Conservation (phyloP, 139 green algal species). For the Gonium pectorale region DNA sequence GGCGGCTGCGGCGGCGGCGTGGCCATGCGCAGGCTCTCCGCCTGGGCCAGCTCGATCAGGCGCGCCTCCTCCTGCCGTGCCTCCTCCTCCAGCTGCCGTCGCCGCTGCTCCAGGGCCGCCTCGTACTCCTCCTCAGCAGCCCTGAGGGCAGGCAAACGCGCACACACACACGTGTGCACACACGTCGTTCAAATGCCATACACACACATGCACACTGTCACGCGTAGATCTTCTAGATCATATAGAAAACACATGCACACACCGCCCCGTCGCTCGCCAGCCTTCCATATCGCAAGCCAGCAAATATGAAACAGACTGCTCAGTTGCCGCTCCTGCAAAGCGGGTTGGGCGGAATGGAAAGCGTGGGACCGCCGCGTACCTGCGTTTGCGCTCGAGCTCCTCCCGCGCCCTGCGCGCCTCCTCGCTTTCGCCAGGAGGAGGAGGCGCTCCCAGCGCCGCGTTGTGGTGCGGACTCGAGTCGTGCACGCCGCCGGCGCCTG, state of each 20-base stretch:
- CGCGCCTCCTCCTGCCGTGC: conserved; percentile 28
- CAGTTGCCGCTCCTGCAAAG: too few species aligned
- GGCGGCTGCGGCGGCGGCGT: conserved; percentile 3
- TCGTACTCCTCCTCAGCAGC: conserved; percentile 61
- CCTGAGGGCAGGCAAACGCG: not conserved
- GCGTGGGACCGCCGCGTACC: too few species aligned
- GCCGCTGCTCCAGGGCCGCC: conserved; percentile 57
- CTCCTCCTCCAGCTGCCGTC: conserved; percentile 56
- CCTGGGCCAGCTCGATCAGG: conserved; percentile 10
- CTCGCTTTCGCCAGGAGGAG: not conserved
- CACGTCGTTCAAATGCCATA: too few species aligned
- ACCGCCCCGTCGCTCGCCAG: too few species aligned
- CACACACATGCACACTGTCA: too few species aligned
- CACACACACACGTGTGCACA: too few species aligned
- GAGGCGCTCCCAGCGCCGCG: not conserved
- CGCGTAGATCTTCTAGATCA: too few species aligned
- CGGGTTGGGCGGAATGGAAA: too few species aligned
- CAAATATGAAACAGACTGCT: too few species aligned
- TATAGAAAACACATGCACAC: too few species aligned
- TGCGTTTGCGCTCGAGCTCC: conserved; percentile 39
- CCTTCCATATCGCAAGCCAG: too few species aligned
- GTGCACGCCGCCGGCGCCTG: not conserved
- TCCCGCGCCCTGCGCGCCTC: conserved; percentile 17
- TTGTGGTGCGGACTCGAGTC: not conserved
- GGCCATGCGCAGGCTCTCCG: conserved; percentile 30